Evolutionary conservation across 257 asterid species (phyloP).

Genomic region (Coffea canephora): DNA sequence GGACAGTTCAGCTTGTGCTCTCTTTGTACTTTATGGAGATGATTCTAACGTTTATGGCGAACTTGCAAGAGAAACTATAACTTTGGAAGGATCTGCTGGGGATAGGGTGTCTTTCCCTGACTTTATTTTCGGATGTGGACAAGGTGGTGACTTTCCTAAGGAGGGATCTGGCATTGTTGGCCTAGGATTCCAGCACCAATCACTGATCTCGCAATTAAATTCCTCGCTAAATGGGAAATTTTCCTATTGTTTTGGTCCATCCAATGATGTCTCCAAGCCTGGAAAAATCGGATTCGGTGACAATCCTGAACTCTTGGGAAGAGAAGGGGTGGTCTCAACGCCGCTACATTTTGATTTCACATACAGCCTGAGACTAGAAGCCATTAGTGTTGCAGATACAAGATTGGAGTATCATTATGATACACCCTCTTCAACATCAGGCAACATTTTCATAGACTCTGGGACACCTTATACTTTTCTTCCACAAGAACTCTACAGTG

Average conservation of each 20-base stretch:
- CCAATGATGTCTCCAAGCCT: conserved; percentile 2
- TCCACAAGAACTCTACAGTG: conserved; percentile 23
- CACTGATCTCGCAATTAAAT: conserved; percentile 49
- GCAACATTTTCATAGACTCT: conserved; percentile 55
- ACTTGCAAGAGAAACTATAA: conserved; percentile 49
- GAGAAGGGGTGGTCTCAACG: conserved; percentile 40
- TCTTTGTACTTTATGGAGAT: conserved; percentile 33
- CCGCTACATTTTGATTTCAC: conserved; percentile 32
- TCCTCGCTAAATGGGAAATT: conserved; percentile 41
- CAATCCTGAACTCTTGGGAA: conserved; percentile 33
- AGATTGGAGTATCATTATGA: conserved; percentile 10
- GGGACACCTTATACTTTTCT: conserved; percentile 58
- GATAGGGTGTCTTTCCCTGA: conserved; percentile 20
- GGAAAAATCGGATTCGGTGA: conserved; percentile 54
- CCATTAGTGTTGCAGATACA: conserved; percentile 34
- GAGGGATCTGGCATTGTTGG: conserved; percentile 59
- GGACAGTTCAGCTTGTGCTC: no score
- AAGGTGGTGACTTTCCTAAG: conserved; percentile 22
- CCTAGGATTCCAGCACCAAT: conserved; percentile 48
- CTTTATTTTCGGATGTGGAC: conserved; percentile 60
- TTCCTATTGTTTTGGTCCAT: conserved; percentile 61
- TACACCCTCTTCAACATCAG: neutral
- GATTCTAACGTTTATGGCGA: conserved; percentile 37
- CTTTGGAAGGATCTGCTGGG: conserved; percentile 30
- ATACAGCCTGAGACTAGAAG: conserved; percentile 53